Evolutionary conservation across 2,329 filamentous ascomycete species (phyloP), one percentile per base, ranked within the genome.

Genomic region (Colletotrichum magnum): DNA sequence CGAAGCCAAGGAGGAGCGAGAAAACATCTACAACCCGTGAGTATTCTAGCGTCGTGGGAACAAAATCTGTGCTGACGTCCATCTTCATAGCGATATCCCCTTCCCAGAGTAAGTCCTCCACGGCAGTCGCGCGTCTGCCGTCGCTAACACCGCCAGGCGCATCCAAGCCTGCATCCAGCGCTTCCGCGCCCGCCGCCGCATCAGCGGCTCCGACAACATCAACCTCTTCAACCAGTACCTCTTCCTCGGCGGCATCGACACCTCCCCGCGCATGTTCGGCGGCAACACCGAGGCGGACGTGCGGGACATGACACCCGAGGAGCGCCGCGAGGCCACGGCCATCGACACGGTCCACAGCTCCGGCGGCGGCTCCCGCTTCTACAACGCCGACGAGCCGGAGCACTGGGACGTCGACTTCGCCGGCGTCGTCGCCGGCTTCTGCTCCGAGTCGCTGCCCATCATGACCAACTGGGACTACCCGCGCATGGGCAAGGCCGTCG

Each of bases 91-190:
- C n/a, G 24, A 81, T 4, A 78, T 86, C 9, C 79, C 87, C 1
- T 90, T 93, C 72, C 77, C 84, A 43, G 85, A 89, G 91, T 92
- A 83, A 50, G 56, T n/a, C 18, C 3, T 4, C 24, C 21, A 5
- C 18, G 32, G 26, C 5, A 7, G 16, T 21, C 6, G n/a, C 9
- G 7, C 5, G 16, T 21, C 21, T 21, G 6, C n/a, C 47, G 6
- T 21, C n/a, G 36, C 58, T 63, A 28, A 68, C 47, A 64, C 15
- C 6, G 4, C 48, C 68, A 93, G 92, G 64, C 94, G 96, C 54
- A 94, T 98, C 48, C 92, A 98, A 76, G 88, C 91, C 28, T 96
- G 94, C 54, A 92, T 98, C 63, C 90, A 94, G 73, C 92, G 94
- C 15, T 99, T 92, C 81, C 90, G 92, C 71, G 86, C 88, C 43